Evolutionary conservation across 345 rosid species (phyloP).

Genomic region (Gossypium arboreum): DNA sequence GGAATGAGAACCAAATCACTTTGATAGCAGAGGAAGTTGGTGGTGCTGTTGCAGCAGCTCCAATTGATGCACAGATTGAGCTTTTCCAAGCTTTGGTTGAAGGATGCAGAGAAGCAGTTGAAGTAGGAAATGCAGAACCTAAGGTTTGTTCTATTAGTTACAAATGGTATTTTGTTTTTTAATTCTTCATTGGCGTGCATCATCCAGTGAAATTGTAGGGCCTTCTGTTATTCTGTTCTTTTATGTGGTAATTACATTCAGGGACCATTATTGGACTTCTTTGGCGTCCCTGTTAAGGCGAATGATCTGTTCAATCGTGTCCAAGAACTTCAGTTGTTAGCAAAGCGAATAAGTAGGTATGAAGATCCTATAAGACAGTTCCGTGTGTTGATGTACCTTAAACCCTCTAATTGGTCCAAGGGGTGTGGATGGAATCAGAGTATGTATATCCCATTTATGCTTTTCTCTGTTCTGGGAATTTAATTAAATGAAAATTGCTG

Average conservation of each 20-base stretch:
- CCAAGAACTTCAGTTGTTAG: conserved; percentile 82
- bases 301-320: conserved; percentile 75
- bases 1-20: conserved; percentile 68
- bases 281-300: conserved; percentile 97
- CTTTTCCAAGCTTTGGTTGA: conserved; percentile 81
- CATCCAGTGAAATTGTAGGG: not conserved
- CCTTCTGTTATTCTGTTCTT: not conserved
- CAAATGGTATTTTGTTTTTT: not conserved
- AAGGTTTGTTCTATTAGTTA: conserved; percentile 48
- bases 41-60: conserved; percentile 74
- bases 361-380: conserved; percentile 83
- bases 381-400: conserved; percentile 76
- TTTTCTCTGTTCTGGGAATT: not conserved
- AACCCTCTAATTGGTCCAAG: conserved; percentile 99
- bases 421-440: conserved; percentile 99
- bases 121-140: conserved; percentile 56
- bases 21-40: conserved; percentile 77
- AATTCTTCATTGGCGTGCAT: not conserved
- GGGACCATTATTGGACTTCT: conserved; percentile 96
- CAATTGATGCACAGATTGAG: conserved; percentile 78
- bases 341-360: conserved; percentile 72
- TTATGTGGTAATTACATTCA: conserved; percentile 24
- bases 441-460: conserved; percentile 30
- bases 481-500: not conserved
- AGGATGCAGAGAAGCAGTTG: conserved; percentile 81